These are phyloP conservation scores for Cryptococcus sp. DNA, from an alignment of 1,284 basidiomycete genomes.

Conservation along the genomic window DNA sequence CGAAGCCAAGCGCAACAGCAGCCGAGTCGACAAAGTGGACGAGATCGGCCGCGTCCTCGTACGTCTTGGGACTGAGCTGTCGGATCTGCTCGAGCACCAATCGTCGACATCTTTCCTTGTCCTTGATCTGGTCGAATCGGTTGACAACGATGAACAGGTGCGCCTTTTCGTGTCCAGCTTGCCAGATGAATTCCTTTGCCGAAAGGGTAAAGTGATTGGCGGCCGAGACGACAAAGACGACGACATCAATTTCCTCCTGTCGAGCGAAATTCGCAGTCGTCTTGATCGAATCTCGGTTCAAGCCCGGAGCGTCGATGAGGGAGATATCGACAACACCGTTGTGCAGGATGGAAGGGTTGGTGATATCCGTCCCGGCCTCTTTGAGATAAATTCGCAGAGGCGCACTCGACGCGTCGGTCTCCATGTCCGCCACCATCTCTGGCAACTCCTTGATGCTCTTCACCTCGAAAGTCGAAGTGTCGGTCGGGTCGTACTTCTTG, in stretches of 20 bases:
- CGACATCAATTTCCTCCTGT: slow-evolving; percentile 97
- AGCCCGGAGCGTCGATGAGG: slow-evolving; percentile 95
- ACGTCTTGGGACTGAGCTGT: slow-evolving; percentile 84
- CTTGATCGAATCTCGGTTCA: slow-evolving; percentile 92
- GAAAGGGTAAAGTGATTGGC: slow-evolving; percentile 99
- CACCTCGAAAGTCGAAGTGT: slow-evolving; percentile 71
- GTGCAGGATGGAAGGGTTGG: slow-evolving; percentile 78
- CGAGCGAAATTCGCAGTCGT: slow-evolving; percentile 94
- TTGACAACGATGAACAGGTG: slow-evolving; percentile 99
- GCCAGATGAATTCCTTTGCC: slow-evolving; percentile 89
- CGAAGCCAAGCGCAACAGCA: slow-evolving; percentile 40
- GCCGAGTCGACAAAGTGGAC: slow-evolving; percentile 98
- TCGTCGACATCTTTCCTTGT: slow-evolving; percentile 89
- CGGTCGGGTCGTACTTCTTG: slow-evolving; percentile 62
- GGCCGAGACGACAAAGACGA: slow-evolving; percentile 96
- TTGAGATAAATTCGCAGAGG: slow-evolving; percentile 77
- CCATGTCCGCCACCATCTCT: slow-evolving; percentile 62
- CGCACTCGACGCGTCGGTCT: slow-evolving; percentile 63
- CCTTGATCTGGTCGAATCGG: slow-evolving; percentile 91
- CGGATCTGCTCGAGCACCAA: slow-evolving; percentile 92
- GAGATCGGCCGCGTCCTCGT: slow-evolving; percentile 83
- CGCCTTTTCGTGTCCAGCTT: slow-evolving; percentile 93
- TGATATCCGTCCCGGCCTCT: slow-evolving; percentile 59
- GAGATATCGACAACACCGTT: slow-evolving; percentile 97
- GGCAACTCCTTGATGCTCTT: slow-evolving; percentile 68